Base-by-base conservation (phyloP, 2,329 filamentous ascomycete species). In the Scolecobasidium constrictum region DNA sequence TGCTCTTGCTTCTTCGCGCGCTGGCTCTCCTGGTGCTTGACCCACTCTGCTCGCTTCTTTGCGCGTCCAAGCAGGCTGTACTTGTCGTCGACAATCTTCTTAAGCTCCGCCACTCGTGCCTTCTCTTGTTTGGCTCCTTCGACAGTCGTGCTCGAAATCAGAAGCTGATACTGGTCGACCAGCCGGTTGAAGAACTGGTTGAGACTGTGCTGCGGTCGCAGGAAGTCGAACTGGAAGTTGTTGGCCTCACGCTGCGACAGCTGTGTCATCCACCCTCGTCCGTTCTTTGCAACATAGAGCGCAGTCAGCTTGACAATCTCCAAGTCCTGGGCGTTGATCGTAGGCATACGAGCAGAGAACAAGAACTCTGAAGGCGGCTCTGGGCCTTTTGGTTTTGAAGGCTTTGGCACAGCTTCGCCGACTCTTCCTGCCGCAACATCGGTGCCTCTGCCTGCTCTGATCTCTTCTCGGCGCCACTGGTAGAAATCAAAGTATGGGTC, bases 321-420 rank as follows among this genome's bases (percentile, higher is more conserved):
- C 47, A 96, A 67, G 71, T 98, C 92, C 62, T 94, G 85, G 50
- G 93, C 86, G 64, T 83, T 94, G 66, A 98, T 94, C 52, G 88
- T 90, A 45, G 92, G 92, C 86, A 96, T 94, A 59, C 88, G 83
- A 52, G 92, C 88, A 44, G 86, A 94, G 67, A 95, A 98, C 52
- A 84, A 77, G 57, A 93, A 96, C 54, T 88, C 83, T 45, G 83
- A 76, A 13, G 92, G 92, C 56, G 88, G 79, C 35, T 82, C 79
- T 5, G 90, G 90, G 17, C 88, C 90, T 61, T 83, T 77, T 35
- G 86, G 81, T 58, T 83, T 86, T 60, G 77, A 73, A 39, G 63
- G 68, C 52, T 67, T 68, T 40, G 68, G 66, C 34, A 37, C 47
- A n/a, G 68, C 68, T 52, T 87, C 83, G 46, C 74, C 80, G 35